These are phyloP conservation scores for Fraxinus paxiana DNA, from an alignment of 305 asterid species.

Conservation along the genomic window DNA sequence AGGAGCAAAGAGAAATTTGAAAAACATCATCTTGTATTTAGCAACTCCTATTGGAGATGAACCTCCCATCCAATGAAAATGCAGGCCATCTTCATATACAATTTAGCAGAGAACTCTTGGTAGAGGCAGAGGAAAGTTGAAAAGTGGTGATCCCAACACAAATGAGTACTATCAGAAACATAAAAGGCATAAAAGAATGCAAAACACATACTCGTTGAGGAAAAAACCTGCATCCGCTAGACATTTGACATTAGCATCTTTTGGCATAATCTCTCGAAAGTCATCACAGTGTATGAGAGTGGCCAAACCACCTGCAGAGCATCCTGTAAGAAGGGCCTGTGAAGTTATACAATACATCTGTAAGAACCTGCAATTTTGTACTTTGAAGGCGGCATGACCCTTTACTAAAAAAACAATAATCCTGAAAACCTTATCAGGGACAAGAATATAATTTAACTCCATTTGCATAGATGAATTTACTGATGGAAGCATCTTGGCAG, in stretches of 20 bases:
- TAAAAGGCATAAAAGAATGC: slow-evolving; percentile 14
- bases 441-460: not conserved
- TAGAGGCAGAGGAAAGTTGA: not conserved
- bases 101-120: not conserved
- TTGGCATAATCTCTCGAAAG: slow-evolving; percentile 61
- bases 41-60: not conserved
- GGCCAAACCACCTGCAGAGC: slow-evolving; percentile 98
- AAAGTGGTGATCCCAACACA: slow-evolving; percentile 6
- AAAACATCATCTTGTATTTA: not conserved
- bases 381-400: not conserved
- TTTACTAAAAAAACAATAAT: not conserved
- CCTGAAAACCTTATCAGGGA: not conserved
- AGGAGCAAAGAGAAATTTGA: not conserved
- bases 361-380: slow-evolving; percentile 22
- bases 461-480: slow-evolving; percentile 4
- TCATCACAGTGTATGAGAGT: slow-evolving; percentile 79
- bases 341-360: slow-evolving; percentile 22
- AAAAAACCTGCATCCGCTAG: slow-evolving; percentile 92
- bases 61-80: not conserved
- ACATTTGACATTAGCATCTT: slow-evolving; percentile 67
- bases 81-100: not conserved
- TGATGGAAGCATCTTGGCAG: not conserved
- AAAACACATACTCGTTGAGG: slow-evolving; percentile 66
- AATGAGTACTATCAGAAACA: slow-evolving; percentile 6
- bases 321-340: slow-evolving; percentile 88